Conservation (phyloP, 2,329 filamentous ascomycete species). For the Didymella keratinophila region DNA sequence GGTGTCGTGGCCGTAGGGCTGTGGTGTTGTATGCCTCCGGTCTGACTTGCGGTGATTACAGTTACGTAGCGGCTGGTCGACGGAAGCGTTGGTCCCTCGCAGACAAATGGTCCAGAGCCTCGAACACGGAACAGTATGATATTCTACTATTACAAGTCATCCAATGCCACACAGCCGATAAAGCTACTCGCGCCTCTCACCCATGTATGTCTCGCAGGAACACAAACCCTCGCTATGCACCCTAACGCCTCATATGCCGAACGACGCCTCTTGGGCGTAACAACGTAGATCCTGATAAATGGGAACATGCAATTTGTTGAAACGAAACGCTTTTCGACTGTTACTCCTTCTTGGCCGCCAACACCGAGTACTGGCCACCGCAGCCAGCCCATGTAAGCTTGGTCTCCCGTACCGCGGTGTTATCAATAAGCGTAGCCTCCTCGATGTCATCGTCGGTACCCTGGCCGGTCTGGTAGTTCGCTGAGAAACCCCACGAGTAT, state of each 20-base stretch:
- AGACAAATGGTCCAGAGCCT: neutral
- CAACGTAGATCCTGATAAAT: conserved; percentile 16
- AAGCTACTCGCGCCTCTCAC: conserved; percentile 8
- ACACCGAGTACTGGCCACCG: conserved; percentile 82
- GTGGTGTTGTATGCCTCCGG: too few species aligned
- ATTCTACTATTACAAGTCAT: conserved; percentile 33
- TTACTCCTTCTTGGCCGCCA: conserved; percentile 55
- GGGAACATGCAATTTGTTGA: conserved; percentile 19
- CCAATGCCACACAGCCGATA: conserved; percentile 8
- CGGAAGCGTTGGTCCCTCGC: too few species aligned
- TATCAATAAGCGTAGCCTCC: conserved; percentile 80
- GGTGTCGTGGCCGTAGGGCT: too few species aligned
- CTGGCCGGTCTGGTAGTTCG: conserved; percentile 81
- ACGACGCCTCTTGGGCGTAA: conserved; percentile 4
- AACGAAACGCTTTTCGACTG: neutral
- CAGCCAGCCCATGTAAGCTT: conserved; percentile 80
- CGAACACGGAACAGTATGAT: conserved; percentile 4
- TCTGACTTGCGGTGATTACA: too few species aligned
- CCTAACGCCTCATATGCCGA: conserved; percentile 35
- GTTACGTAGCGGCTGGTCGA: too few species aligned
- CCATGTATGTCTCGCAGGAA: conserved; percentile 12
- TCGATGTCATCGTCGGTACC: conserved; percentile 81
- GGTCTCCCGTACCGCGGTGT: conserved; percentile 79
- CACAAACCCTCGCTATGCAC: conserved; percentile 24
- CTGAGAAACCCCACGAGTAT: conserved; percentile 82